Evolutionary conservation across 805 yeast species (phyloP), one percentile per base, ranked within the genome.

Genomic region (Sugiyamaella lignohabitans): DNA sequence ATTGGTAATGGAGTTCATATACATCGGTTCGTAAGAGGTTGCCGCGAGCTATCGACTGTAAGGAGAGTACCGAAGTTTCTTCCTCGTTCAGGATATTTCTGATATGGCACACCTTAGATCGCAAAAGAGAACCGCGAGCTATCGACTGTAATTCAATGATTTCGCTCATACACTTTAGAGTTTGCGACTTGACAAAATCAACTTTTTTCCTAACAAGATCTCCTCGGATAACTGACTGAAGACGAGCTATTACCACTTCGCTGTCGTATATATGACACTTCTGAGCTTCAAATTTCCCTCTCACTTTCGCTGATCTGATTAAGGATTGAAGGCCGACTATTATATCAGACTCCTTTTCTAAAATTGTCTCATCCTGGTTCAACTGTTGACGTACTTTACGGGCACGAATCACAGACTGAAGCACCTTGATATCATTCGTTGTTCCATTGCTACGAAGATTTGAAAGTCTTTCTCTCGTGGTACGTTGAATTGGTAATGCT

Each of bases 321-420:
- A 65, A 53, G 0, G 85, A 72, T 61, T 86, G 93, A 2, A 84
- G 20, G 6, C 5, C 6, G 6, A 18, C 18, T 6, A 27, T 27
- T 10, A 14, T 35, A 8, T 18, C 38, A 35, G 6, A 5, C 18
- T 35, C 21, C 11, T 35, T 17, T 5, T 35, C 21, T 8, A 35
- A 35, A 35, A 35, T 8, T 18, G 23, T 45, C 17, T 23, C 16
- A 14, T 34, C 42, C 4, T 45, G 37, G 14, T 14, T 14, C 18
- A 46, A n/a, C 5, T 40, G 35, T n/a, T 18, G 29, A 11, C 54
- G 47, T 4, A 41, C 16, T 34, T 11, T 5, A 5, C 80, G 75
- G 22, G 91, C 94, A 53, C 88, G 72, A 46, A 81, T 67, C 4
- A 65, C 54, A 0, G 85, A 72, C 62, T 86, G 93, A 2, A 84